These are phyloP conservation scores for Pythium aphanidermatum DNA, from an alignment of 352 stramenopile genomes.

Conservation along the genomic window DNA sequence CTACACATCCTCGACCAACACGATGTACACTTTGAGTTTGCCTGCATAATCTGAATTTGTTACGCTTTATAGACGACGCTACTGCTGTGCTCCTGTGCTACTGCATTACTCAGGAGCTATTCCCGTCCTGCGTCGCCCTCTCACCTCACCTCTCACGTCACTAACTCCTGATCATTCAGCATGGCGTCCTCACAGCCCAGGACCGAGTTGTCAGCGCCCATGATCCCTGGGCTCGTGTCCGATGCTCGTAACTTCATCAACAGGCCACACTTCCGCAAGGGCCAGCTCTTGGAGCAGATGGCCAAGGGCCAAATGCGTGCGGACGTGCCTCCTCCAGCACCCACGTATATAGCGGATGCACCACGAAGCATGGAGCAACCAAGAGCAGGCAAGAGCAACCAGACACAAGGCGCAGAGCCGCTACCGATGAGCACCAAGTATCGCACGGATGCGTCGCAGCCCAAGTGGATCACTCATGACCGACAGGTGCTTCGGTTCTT, in stretches of 20 bases:
- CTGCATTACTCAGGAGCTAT: not conserved
- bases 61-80: not conserved
- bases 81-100: not conserved
- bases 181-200: too few species aligned
- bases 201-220: too few species aligned
- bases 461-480: constrained; percentile 64
- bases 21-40: constrained; percentile 17
- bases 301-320: constrained; percentile 33
- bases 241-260: constrained; percentile 37
- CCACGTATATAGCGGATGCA: too few species aligned
- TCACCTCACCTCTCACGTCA: too few species aligned
- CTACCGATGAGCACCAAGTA: constrained; percentile 32
- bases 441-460: constrained; percentile 39
- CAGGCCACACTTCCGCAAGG: constrained; percentile 48
- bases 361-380: too few species aligned
- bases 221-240: constrained; percentile 55
- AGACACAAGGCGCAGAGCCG: constrained; percentile 1
- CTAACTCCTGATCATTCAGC: too few species aligned
- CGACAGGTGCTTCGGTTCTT: constrained; percentile 88
- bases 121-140: too few species aligned
- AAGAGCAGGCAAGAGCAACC: constrained; percentile 16
- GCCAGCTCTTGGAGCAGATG: constrained; percentile 64
- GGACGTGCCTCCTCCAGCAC: constrained; percentile 6
- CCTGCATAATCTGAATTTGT: constrained; percentile 5
- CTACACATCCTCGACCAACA: too few species aligned